Evolutionary conservation across 1,284 basidiomycete genomes (phyloP), one percentile per base, ranked within the genome.

Genomic region (Phellinidium pouzarii): DNA sequence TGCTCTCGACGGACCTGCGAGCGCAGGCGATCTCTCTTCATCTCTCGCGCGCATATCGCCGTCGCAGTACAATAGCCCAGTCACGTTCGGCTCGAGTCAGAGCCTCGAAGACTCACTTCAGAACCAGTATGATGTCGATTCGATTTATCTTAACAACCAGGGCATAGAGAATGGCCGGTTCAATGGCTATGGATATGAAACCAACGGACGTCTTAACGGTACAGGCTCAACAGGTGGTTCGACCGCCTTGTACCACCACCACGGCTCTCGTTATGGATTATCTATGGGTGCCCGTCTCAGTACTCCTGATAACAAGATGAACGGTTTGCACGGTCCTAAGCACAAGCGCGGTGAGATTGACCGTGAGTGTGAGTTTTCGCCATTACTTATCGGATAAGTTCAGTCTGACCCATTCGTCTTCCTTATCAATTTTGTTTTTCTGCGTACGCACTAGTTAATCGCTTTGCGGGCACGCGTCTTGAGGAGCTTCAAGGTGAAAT

Each of bases 401-500:
- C 19, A 52, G 14, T 46, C 54, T 59, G 44, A 50, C 42, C 23
- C 27, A 7, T 12, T 14, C n/a, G 12, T 17, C 29, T 22, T 56
- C 42, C 48, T 48, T 46, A 0, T n/a, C n/a, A n/a, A n/a, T n/a
- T n/a, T n/a, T n/a, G n/a, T n/a, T n/a, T n/a, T n/a, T n/a, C n/a
- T n/a, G n/a, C n/a, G n/a, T n/a, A n/a, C n/a, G n/a, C n/a, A n/a
- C n/a, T 56, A 91, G 91, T 94, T 69, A 97, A 97, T 71, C 84
- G 94, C 8, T 97, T 96, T 68, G 84, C 94, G 23, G 91, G 93
- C 25, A 95, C 93, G 42, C 86, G 93, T 48, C 78, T 99, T 52
- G 96, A 99, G 67, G 96, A 99, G 65, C 75, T 99, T 43, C 84
- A 89, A 61, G 95, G 95, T 58, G 92, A 98, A 69, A 94, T 99